Percentiles rank a stretch among this genome's conserved stretches.
Conservation (phyloP, 345 rosid species). For the Crucihimalaya himalaica region DNA sequence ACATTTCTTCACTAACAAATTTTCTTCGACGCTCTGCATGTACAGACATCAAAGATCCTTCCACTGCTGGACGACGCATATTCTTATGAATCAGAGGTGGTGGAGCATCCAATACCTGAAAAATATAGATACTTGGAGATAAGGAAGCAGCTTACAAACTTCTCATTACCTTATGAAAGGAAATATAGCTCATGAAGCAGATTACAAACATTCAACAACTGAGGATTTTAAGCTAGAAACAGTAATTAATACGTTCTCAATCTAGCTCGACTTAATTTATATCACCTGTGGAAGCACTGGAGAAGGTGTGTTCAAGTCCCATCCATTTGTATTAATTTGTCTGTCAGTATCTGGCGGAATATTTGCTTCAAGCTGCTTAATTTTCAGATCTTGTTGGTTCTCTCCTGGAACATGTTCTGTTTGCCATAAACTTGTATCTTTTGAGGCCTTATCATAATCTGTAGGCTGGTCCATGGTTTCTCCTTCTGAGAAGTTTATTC, state of each 20-base stretch:
- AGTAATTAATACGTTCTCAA: constrained; percentile 15
- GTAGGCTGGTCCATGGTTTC: constrained; percentile 43
- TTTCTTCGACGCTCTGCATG: constrained; percentile 65
- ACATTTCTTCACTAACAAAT: constrained; percentile 66
- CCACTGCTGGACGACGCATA: constrained; percentile 41
- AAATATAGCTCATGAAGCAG: not conserved
- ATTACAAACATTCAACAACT: not conserved
- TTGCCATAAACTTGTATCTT: constrained; percentile 54
- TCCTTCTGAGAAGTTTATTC: constrained; percentile 39
- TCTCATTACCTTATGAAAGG: constrained; percentile 4
- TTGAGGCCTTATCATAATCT: constrained; percentile 45
- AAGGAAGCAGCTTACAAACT: constrained; percentile 7
- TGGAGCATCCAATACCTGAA: constrained; percentile 71
- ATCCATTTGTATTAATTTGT: constrained; percentile 50
- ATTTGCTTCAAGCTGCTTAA: constrained; percentile 48
- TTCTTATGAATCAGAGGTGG: constrained; percentile 72
- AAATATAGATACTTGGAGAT: constrained; percentile 28
- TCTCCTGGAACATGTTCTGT: constrained; percentile 51
- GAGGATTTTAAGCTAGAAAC: constrained; percentile 8
- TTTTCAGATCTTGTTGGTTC: constrained; percentile 50
- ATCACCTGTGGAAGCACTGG: constrained; percentile 71
- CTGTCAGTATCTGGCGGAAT: constrained; percentile 47
- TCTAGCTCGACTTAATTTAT: constrained; percentile 21
- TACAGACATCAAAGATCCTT: constrained; percentile 53
- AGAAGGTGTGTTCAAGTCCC: constrained; percentile 77